A percentile compares a stretch with the other conserved stretches of the same genome.
Conservation (phyloP, 495 filamentous ascomycete species). For the Podospora pseudoanserina region DNA sequence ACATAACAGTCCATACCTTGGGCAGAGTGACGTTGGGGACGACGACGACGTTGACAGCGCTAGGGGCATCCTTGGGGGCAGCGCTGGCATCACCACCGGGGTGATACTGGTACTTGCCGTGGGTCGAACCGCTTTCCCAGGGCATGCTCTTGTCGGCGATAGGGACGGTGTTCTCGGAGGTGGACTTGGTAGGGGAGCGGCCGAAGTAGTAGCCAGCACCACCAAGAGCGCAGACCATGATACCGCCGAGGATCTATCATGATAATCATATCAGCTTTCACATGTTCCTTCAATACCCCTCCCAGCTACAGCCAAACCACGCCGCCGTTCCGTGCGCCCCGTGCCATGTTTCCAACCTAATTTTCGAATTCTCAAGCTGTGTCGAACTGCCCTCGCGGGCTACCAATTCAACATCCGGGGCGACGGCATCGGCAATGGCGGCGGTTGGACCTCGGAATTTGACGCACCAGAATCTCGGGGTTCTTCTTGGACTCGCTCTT, state of each 20-base stretch:
- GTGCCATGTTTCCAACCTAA: background rate
- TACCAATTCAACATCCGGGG: background rate
- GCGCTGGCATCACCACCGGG: conserved; percentile 77
- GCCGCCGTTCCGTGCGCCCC: background rate
- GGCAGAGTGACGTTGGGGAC: conserved; percentile 89
- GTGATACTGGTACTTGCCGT: conserved; percentile 86
- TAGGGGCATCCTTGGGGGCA: conserved; percentile 81
- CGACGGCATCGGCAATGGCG: background rate
- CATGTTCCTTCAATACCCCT: background rate
- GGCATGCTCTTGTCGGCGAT: conserved; percentile 76
- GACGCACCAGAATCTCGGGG: conserved; percentile 50
- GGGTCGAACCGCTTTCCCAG: conserved; percentile 67
- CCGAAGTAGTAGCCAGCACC: conserved; percentile 87
- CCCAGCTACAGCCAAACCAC: background rate
- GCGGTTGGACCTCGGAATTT: conserved; percentile 15
- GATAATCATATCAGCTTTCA: conserved; percentile 22
- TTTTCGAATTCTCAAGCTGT: background rate
- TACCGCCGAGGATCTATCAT: conserved; percentile 73
- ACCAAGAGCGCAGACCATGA: conserved; percentile 86
- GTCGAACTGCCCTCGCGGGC: background rate
- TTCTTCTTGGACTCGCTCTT: conserved; percentile 51
- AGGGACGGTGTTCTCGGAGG: conserved; percentile 73
- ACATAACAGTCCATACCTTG: conserved; percentile 56
- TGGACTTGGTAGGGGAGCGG: conserved; percentile 78
- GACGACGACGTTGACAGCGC: conserved; percentile 89